Base-by-base conservation (phyloP, 345 rosid genomes). In the Aegle marmelos region DNA sequence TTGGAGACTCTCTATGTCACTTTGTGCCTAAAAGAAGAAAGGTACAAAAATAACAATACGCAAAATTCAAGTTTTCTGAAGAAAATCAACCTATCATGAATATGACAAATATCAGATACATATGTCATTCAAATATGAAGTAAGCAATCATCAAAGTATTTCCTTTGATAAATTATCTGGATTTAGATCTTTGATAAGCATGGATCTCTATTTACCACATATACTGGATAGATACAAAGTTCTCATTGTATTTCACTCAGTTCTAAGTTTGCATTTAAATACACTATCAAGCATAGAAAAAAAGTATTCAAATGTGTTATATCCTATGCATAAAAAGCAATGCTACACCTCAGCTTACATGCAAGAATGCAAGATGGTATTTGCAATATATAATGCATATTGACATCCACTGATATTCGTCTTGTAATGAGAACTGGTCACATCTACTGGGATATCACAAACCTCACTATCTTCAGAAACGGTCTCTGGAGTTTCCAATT, bases 391-490 rank as follows among this genome's bases (percentile, higher is more conserved):
- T 54, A 6, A 54, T 7, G 33, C 48, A 2, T 45, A 69, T 69
- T 45, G 36, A 41, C 53, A 48, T 21, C 56, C 62, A 60, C 24
- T 64, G 24, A 56, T 28, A 74, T 54, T 72, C 54, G 9, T 24
- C 64, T 33, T 6, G n/a, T 33, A 72, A 34, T 34, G 9, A 5
- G 28, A 72, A 39, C 13, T 31, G 7, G 60, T 63, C 28, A 74
- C 13, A 33, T 13, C 22, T 62, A 61, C 27, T 28, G 53, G 76
- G 27, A 21, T n/a, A 45, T 78, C 34, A 76, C 84, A 79, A 81
- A 95, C 94, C 97, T 87, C 86, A 67, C 81, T 45, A 80, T 88
- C 87, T 76, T 83, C 84, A 9, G 89, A 81, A 78, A 83, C 78
- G 22, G 68, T 58, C 72, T 63, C 85, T 34, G 77, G 84, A 77